Conservation (phyloP, 208 protist species). For the Leishmania guyanensis region DNA sequence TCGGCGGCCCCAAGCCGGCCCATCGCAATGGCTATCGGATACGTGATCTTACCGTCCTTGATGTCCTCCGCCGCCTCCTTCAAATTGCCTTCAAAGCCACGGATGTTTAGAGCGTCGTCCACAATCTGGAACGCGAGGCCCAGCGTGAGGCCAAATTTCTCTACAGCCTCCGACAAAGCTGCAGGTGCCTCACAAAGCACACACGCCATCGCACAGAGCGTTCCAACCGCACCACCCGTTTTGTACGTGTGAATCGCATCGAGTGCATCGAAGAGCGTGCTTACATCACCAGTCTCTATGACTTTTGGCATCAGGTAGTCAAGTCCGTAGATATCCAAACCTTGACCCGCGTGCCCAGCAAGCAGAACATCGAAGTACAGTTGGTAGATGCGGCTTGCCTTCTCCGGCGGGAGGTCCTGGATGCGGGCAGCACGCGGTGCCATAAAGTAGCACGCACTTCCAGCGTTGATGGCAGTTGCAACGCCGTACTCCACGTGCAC, state of each 20-base stretch:
- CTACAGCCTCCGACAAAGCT: conserved; percentile 30
- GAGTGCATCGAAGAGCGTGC: conserved; percentile 42
- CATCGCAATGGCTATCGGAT: conserved; percentile 58
- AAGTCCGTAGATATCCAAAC: conserved; percentile 66
- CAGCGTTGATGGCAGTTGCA: conserved; percentile 65
- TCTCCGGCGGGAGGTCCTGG: conserved; percentile 38
- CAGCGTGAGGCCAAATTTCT: conserved; percentile 45
- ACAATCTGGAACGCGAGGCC: conserved; percentile 76
- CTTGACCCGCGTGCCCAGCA: conserved; percentile 66
- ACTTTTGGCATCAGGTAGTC: conserved; percentile 52
- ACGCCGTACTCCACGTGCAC: conserved; percentile 62
- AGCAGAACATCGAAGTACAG: conserved; percentile 65
- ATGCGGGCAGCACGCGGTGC: conserved; percentile 43
- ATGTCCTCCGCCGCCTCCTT: conserved; percentile 59
- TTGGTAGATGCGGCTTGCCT: conserved; percentile 51
- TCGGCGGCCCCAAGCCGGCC: conserved; percentile 30
- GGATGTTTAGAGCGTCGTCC: conserved; percentile 60
- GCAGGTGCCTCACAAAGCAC: conserved; percentile 45
- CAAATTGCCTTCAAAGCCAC: conserved; percentile 39
- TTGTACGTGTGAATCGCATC: conserved; percentile 61
- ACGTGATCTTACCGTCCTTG: conserved; percentile 60
- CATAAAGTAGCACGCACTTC: conserved; percentile 75
- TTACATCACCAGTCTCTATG: conserved; percentile 43
- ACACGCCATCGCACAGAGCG: conserved; percentile 56
- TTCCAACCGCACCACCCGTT: conserved; percentile 41